Base-by-base conservation (phyloP, 2,329 filamentous ascomycete genomes). In the Pseudogymnoascus sp. region DNA sequence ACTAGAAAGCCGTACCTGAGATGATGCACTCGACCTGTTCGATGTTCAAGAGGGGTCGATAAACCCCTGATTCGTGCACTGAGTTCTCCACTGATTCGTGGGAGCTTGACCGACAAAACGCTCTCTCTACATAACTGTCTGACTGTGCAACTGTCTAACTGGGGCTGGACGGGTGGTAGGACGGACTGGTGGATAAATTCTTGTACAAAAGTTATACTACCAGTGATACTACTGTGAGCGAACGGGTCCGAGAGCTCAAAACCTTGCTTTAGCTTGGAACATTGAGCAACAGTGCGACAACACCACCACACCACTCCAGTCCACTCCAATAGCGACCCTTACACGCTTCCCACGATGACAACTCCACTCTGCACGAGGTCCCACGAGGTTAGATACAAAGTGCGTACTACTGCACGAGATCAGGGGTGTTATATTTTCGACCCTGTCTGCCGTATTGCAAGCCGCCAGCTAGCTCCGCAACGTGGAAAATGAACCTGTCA, bases 261-360 rank as follows among this genome's bases (percentile, higher is more conserved):
- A 52, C 42, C 42, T 52, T 52, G 42, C 42, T 52, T 16, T 52
- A 52, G 42, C 42, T 52, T 52, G 42, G 42, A 52, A 52, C 42
- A 52, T 52, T 28, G 42, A 30, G 42, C 6, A 14, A 52, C 42
- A 30, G 42, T 52, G 42, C 23, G 42, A 30, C 42, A 28, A 16
- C 12, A 28, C 42, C 7, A 16, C 23, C 42, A 52, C 42, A 52
- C 23, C 42, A 28, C 23, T 28, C 23, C 23, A n/a, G 4, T 52
- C 23, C 42, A 52, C 42, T 28, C 42, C 42, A 52, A 52, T 52
- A 5, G 23, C 12, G 42, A 52, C 42, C 42, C 42, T 16, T 28
- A 52, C 23, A 52, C 14, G 14, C 23, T 23, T 28, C 23, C 41
- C 41, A 45, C 41, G 12, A 45, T 45, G 41, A 25, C 41, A 45